Evolutionary conservation across 495 filamentous ascomycete genomes (phyloP).

Genomic region (Neurospora sublineolata): DNA sequence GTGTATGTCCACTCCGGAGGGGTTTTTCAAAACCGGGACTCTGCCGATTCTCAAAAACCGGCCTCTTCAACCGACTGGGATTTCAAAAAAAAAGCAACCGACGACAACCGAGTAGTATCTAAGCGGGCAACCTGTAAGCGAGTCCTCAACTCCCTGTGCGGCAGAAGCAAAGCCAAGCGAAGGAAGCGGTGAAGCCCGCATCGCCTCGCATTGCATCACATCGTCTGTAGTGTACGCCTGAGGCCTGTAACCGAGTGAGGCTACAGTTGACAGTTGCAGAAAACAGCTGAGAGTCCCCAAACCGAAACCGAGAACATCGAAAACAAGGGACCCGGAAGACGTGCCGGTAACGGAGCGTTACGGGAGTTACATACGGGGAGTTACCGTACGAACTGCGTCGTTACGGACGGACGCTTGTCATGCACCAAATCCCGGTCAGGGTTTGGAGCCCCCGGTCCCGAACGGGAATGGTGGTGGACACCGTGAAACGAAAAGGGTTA

Average conservation of each 20-base stretch:
- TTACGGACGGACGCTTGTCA: background rate
- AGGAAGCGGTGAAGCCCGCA: background rate
- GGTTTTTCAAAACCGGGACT: no score
- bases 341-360: background rate
- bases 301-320: background rate
- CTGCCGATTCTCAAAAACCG: background rate
- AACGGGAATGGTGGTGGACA: background rate
- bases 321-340: background rate
- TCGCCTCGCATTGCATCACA: background rate
- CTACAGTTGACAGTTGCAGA: background rate
- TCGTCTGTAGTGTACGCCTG: background rate
- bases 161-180: background rate
- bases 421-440: background rate
- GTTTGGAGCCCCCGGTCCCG: background rate
- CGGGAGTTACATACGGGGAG: background rate
- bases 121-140: no score
- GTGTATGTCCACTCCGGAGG: no score
- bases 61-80: background rate
- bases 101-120: background rate
- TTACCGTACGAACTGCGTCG: background rate
- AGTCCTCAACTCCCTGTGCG: background rate
- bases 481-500: background rate
- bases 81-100: background rate
- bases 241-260: background rate
- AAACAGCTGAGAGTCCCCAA: background rate